Evolutionary conservation across 108 stramenopile genomes (phyloP).

Genomic region (Cyclotella atomus): DNA sequence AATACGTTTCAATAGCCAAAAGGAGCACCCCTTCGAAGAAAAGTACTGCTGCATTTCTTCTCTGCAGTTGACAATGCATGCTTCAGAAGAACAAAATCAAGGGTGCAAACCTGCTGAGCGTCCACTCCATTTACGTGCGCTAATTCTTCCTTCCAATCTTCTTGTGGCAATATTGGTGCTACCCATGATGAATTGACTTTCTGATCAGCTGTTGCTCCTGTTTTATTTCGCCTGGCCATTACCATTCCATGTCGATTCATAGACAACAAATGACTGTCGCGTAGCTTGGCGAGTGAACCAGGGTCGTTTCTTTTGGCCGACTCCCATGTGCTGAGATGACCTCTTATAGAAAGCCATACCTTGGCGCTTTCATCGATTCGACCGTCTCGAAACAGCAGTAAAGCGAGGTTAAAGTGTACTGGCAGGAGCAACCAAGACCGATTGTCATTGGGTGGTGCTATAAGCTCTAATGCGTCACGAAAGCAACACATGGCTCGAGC

Average conservation of each 20-base stretch:
- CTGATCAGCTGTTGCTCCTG: conserved; percentile 21
- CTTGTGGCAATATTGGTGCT: conserved; percentile 19
- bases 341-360: conserved; percentile 43
- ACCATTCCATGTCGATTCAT: conserved; percentile 48
- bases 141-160: conserved; percentile 20
- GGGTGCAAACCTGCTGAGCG: conserved; percentile 33
- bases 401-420: conserved; percentile 48
- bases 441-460: neutral
- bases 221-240: conserved; percentile 26
- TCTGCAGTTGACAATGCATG: conserved; percentile 38
- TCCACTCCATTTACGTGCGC: conserved; percentile 38
- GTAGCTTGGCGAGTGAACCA: conserved; percentile 19
- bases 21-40: too few relatives aligned
- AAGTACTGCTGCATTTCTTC: conserved; percentile 40
- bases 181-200: conserved; percentile 44
- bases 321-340: conserved; percentile 35
- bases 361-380: conserved; percentile 41
- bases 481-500: conserved; percentile 36
- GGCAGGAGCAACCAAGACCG: conserved; percentile 37
- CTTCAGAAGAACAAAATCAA: conserved; percentile 43
- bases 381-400: conserved; percentile 42
- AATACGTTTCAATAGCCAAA: too few relatives aligned
- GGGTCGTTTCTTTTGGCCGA: conserved; percentile 33
- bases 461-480: conserved; percentile 27
- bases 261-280: conserved; percentile 18